Percentiles rank a stretch among this genome's conserved stretches.
Conservation (phyloP, 208 protist species). For the Entamoeba histolytica region DNA sequence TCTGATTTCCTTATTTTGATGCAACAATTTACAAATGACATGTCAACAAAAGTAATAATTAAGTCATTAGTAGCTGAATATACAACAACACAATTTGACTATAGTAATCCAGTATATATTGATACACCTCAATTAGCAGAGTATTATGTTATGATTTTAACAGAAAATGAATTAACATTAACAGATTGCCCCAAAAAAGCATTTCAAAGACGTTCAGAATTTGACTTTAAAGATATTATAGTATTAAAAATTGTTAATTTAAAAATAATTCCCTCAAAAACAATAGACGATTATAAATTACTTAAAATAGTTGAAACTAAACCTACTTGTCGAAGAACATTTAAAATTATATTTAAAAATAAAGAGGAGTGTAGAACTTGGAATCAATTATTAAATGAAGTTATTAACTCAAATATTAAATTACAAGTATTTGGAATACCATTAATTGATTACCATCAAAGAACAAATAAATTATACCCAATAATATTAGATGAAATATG, state of each 20-base stretch:
- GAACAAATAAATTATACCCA: neutral
- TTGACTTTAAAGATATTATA: neutral
- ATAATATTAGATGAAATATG: neutral
- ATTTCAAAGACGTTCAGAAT: neutral
- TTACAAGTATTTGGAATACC: neutral
- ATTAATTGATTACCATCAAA: neutral
- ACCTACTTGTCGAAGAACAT: neutral
- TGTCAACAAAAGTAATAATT: neutral
- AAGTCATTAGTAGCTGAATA: neutral
- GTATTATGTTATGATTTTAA: neutral
- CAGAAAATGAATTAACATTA: neutral
- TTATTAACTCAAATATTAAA: neutral
- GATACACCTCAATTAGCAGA: neutral
- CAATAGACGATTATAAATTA: neutral
- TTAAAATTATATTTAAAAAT: neutral
- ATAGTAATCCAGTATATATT: neutral
- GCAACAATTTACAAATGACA: neutral
- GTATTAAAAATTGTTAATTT: neutral
- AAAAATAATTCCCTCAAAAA: neutral
- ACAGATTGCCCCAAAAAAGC: neutral
- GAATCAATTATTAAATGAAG: neutral
- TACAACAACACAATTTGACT: neutral
- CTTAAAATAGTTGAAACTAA: neutral
- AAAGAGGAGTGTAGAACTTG: neutral
- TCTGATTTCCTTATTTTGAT: too few species aligned